Conservation (phyloP, 306 rosid species). For the Vicia sativa region DNA sequence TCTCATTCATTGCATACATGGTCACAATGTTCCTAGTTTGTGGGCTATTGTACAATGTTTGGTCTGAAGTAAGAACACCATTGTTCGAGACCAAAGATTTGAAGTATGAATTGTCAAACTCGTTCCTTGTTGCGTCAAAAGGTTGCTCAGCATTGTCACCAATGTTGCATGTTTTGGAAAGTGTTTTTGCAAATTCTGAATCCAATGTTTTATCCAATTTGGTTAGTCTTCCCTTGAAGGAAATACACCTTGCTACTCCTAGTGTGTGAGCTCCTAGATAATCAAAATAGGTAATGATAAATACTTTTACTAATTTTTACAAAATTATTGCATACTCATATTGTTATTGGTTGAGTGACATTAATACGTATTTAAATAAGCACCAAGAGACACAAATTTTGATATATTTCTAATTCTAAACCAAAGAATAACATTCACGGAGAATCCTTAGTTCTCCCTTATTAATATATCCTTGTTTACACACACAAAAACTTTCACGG, state of each 20-base stretch:
- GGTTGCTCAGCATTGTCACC: conserved; percentile 70
- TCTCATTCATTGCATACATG: conserved; percentile 63
- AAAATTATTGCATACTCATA: no score
- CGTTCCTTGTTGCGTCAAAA: conserved; percentile 59
- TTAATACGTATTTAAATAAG: no score
- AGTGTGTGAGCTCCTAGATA: conserved; percentile 75
- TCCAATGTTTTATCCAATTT: conserved; percentile 48
- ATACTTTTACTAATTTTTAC: neutral
- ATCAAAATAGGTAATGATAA: neutral
- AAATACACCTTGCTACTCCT: conserved; percentile 79
- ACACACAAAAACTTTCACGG: no score
- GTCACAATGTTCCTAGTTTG: conserved; percentile 55
- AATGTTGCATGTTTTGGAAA: conserved; percentile 57
- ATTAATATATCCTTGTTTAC: no score
- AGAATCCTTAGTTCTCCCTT: no score
- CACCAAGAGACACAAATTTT: no score
- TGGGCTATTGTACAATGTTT: conserved; percentile 53
- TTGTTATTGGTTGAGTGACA: no score
- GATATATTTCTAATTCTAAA: no score
- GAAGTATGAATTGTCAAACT: conserved; percentile 69
- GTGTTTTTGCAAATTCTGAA: conserved; percentile 55
- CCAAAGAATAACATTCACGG: no score
- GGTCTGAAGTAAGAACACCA: conserved; percentile 72
- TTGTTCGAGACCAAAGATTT: conserved; percentile 47
- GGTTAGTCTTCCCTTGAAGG: conserved; percentile 60